Evolutionary conservation across 345 rosid species (phyloP).

Genomic region (Physaria fendleri): DNA sequence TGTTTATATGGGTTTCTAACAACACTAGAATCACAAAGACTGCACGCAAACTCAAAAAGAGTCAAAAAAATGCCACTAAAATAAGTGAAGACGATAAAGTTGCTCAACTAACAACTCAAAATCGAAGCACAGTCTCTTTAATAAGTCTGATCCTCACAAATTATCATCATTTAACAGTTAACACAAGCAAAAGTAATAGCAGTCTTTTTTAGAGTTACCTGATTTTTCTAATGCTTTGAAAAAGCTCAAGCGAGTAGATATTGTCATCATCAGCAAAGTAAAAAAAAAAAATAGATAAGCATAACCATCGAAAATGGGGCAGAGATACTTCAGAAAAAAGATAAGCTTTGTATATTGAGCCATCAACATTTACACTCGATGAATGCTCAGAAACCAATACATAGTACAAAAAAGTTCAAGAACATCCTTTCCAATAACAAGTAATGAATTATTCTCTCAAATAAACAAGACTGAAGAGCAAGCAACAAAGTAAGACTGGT

Average conservation of each 20-base stretch:
- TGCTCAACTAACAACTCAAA: neutral
- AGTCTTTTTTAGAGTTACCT: slow-evolving; percentile 37
- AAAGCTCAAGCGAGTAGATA: slow-evolving; percentile 66
- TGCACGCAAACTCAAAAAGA: neutral
- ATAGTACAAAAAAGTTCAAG: neutral
- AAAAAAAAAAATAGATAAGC: too few species aligned
- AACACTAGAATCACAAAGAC: neutral
- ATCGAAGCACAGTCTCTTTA: neutral
- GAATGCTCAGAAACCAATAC: neutral
- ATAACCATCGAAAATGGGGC: too few species aligned
- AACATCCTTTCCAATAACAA: neutral
- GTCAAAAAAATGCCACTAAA: neutral
- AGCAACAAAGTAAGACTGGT: neutral
- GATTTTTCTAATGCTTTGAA: slow-evolving; percentile 56
- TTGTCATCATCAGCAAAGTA: slow-evolving; percentile 87
- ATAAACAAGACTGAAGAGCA: neutral
- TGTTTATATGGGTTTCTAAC: neutral
- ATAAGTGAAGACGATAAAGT: neutral
- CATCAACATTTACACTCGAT: neutral
- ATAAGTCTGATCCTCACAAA: neutral
- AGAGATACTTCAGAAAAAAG: too few species aligned
- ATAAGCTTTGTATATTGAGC: neutral
- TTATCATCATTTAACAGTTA: neutral
- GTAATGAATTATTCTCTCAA: neutral
- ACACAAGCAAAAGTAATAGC: neutral